phyloP scores from a whole-genome alignment of 768 basidiomycete genomes.

The Coprinellus aureogranulatus region DNA sequence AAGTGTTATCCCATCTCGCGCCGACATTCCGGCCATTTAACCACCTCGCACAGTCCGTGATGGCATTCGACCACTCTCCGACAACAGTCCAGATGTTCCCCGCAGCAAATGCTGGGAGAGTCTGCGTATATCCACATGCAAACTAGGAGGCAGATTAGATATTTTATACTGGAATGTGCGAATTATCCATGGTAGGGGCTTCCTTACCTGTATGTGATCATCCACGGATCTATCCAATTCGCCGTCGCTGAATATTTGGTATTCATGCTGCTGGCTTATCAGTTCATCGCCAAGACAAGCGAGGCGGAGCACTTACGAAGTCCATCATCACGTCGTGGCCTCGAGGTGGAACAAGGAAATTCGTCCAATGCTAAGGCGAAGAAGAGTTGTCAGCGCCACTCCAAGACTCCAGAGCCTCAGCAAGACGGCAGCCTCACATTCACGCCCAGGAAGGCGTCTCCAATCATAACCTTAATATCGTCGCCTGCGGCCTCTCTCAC shows the following conservation, averaged over 20 bases:
- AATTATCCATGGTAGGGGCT: too few relatives aligned
- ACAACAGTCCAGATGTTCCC: slow-evolving; percentile 70
- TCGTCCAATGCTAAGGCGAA: slow-evolving; percentile 50
- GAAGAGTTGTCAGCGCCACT: not conserved
- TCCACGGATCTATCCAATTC: slow-evolving; percentile 54
- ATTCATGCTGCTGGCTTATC: slow-evolving; percentile 67
- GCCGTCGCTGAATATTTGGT: slow-evolving; percentile 65
- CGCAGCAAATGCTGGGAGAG: slow-evolving; percentile 44
- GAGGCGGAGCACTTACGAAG: slow-evolving; percentile 37
- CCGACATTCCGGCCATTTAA: slow-evolving; percentile 76
- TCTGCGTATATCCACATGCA: slow-evolving; percentile 51
- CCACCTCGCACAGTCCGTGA: slow-evolving; percentile 76
- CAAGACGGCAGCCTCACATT: slow-evolving; percentile 28
- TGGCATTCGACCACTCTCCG: slow-evolving; percentile 77
- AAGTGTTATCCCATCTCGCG: slow-evolving; percentile 65
- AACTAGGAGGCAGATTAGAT: slow-evolving; percentile 29
- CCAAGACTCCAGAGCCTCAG: slow-evolving; percentile 1
- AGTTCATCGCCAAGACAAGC: not conserved
- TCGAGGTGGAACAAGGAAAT: slow-evolving; percentile 52
- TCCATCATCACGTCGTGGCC: slow-evolving; percentile 67
- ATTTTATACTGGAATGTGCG: too few relatives aligned
- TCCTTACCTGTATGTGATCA: slow-evolving; percentile 56
- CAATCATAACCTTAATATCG: slow-evolving; percentile 63
- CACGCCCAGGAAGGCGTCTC: slow-evolving; percentile 68
- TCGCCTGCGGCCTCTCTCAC: slow-evolving; percentile 50